These are phyloP conservation scores for Citrus cavaleriei DNA, from an alignment of 345 rosid species.

Conservation along the genomic window DNA sequence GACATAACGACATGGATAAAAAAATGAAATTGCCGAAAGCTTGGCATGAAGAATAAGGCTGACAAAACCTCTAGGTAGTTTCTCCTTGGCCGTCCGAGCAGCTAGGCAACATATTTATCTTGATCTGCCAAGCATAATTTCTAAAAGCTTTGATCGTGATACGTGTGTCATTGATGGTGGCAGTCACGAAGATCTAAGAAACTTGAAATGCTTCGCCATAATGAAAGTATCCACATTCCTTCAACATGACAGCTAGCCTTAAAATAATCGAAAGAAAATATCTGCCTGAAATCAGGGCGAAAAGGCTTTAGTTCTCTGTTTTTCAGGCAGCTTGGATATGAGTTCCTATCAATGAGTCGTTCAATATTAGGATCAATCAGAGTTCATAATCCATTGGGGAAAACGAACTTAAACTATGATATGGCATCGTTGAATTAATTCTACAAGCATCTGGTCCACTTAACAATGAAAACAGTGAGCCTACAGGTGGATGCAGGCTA, in stretches of 20 bases:
- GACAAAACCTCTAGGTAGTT: neutral
- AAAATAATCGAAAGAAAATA: neutral
- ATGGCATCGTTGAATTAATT: neutral
- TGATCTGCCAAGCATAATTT: neutral
- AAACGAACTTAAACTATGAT: neutral
- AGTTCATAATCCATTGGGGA: neutral
- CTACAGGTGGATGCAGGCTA: neutral
- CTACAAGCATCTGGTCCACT: neutral
- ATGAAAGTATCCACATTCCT: neutral
- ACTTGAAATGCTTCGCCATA: neutral
- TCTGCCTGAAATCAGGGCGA: neutral
- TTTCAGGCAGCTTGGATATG: neutral
- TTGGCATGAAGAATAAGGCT: neutral
- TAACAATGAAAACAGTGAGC: neutral
- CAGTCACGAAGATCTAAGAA: neutral
- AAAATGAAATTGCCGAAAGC: neutral
- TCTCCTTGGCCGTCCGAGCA: conserved; percentile 7
- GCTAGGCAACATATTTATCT: neutral
- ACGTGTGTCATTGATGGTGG: neutral
- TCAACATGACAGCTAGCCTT: neutral
- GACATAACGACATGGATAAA: no score
- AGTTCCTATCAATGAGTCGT: neutral
- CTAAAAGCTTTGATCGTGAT: neutral
- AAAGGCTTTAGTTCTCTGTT: neutral
- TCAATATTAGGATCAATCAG: neutral